Conservation (phyloP, 805 yeast genomes). For the Candida verbasci region DNA sequence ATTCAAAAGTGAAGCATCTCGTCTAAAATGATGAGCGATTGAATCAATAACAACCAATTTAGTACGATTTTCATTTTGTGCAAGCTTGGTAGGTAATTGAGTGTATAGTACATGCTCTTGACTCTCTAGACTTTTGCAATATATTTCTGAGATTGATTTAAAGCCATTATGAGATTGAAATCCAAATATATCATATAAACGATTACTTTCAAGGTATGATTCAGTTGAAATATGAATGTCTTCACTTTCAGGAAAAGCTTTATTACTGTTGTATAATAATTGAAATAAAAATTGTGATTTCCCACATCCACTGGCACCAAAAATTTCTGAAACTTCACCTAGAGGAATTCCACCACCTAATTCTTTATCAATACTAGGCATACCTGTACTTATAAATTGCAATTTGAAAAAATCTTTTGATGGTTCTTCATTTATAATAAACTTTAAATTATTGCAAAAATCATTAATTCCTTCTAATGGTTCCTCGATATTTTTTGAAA, state of each 20-base stretch:
- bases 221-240: constrained; percentile 78
- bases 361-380: constrained; percentile 19
- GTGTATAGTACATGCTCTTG: constrained; percentile 70
- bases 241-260: constrained; percentile 8
- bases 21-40: constrained; percentile 74
- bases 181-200: constrained; percentile 40
- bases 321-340: constrained; percentile 57
- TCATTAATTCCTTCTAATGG: constrained; percentile 25
- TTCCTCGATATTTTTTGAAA: constrained; percentile 20
- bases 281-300: constrained; percentile 79
- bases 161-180: constrained; percentile 14
- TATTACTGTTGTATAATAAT: constrained; percentile 55
- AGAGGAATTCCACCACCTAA: constrained; percentile 25
- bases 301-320: constrained; percentile 83
- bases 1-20: constrained; percentile 41
- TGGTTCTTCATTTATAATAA: neutral
- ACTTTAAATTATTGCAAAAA: constrained; percentile 8
- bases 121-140: constrained; percentile 63
- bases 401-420: neutral
- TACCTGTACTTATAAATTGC: constrained; percentile 18
- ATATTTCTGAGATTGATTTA: constrained; percentile 45
- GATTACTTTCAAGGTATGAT: constrained; percentile 59
- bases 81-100: constrained; percentile 56
- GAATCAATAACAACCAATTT: constrained; percentile 74
- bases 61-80: constrained; percentile 26